A percentile compares a stretch with the other conserved stretches of the same genome.
phyloP scores from a whole-genome alignment of 768 basidiomycete genomes.

The Grammothele lineata region DNA sequence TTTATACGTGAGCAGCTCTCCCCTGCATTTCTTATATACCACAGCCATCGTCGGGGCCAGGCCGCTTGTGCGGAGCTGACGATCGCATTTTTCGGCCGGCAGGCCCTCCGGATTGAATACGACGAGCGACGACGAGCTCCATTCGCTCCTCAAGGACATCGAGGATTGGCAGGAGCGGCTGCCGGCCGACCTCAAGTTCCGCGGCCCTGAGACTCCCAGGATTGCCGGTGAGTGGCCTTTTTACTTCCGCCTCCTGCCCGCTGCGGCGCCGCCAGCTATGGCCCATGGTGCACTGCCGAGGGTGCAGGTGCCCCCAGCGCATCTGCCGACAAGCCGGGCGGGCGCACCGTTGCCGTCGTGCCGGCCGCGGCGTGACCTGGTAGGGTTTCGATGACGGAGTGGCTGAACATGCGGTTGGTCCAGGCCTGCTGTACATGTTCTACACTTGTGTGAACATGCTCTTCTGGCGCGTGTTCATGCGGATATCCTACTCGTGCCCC shows the following conservation, averaged over 20 bases:
- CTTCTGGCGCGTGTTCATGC: slow-evolving; percentile 98
- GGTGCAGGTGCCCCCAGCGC: too few species aligned
- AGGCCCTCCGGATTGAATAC: slow-evolving; percentile 86
- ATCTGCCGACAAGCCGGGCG: too few species aligned
- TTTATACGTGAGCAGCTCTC: slow-evolving; percentile 65
- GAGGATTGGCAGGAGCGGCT: slow-evolving; percentile 76
- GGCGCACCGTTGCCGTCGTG: too few species aligned
- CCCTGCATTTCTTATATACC: too few species aligned
- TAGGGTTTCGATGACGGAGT: too few species aligned
- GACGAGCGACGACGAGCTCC: slow-evolving; percentile 77
- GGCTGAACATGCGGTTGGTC: too few species aligned
- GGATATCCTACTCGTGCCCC: slow-evolving; percentile 91
- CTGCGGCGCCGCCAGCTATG: background rate
- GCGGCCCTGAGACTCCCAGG: slow-evolving; percentile 60
- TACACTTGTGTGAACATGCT: slow-evolving; percentile 93
- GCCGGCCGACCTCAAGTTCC: slow-evolving; percentile 75
- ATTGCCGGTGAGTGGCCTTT: slow-evolving; percentile 54
- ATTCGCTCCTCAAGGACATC: slow-evolving; percentile 58
- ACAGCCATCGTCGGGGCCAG: too few species aligned
- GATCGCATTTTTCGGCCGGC: slow-evolving; percentile 9
- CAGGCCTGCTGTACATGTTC: slow-evolving; percentile 84
- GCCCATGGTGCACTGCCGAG: too few species aligned
- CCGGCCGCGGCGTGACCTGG: too few species aligned
- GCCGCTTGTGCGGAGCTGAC: too few species aligned
- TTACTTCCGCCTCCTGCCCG: too few species aligned